A percentile compares a stretch with the other conserved stretches of the same genome.
Evolutionary conservation across 805 yeast genomes (phyloP).

Genomic region (Ogataea kodamae): DNA sequence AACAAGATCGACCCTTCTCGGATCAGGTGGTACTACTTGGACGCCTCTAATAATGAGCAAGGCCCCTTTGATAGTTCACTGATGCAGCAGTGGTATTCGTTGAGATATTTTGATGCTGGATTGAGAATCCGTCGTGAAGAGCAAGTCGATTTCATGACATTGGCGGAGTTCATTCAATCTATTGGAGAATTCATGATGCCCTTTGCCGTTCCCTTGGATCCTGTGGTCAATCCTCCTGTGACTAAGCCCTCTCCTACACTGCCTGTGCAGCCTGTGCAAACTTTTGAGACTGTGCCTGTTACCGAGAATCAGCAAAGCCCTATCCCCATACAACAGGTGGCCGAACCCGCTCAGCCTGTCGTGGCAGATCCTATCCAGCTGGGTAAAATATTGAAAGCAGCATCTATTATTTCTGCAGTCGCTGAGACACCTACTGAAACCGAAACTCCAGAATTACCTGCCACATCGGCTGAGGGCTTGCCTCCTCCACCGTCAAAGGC

Average conservation of each 20-base stretch:
- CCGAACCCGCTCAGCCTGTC: not conserved
- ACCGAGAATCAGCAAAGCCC: constrained; percentile 5
- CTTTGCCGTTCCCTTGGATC: constrained; percentile 56
- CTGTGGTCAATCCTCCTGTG: constrained; percentile 8
- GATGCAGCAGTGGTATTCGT: constrained; percentile 77
- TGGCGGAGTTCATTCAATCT: constrained; percentile 49
- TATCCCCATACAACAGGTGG: not conserved
- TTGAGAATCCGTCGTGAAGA: constrained; percentile 58
- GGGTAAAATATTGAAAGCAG: not conserved
- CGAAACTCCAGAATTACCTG: too few relatives aligned
- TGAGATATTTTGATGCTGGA: constrained; percentile 53
- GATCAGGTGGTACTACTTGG: constrained; percentile 70
- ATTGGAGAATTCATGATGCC: constrained; percentile 55
- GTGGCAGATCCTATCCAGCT: not conserved
- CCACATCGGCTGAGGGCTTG: not conserved
- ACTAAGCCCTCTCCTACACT: constrained; percentile 15
- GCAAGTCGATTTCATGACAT: constrained; percentile 46
- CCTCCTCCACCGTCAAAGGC: constrained; percentile 4
- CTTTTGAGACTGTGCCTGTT: not conserved
- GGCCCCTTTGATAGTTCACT: constrained; percentile 74
- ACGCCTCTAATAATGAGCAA: constrained; percentile 64
- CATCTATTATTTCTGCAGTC: not conserved
- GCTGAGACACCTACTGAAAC: not conserved
- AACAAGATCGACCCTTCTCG: constrained; percentile 25
- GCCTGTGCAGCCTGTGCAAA: constrained; percentile 5